A percentile compares a stretch with the other conserved stretches of the same genome.
Conservation (phyloP, 2,329 filamentous ascomycete genomes). For the Colletotrichum sp. region DNA sequence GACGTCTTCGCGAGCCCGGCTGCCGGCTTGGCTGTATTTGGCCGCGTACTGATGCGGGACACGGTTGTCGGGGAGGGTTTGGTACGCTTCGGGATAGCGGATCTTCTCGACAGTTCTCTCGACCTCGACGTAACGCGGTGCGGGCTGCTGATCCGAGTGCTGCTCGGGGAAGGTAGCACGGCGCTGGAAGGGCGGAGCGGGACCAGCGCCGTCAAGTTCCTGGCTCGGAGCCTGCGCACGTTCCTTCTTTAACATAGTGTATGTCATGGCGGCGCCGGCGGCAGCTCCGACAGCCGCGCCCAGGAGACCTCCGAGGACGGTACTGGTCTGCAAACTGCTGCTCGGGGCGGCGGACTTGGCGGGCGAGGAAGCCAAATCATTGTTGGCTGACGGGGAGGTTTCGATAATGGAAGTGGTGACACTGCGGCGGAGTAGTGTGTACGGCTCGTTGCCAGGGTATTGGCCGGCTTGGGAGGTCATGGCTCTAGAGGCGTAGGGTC, state of each 20-base stretch:
- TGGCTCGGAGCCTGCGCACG: slow-evolving; percentile 42
- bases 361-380: slow-evolving; percentile 17
- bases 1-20: slow-evolving; percentile 35
- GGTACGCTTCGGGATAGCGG: slow-evolving; percentile 39
- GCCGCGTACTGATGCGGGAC: slow-evolving; percentile 39
- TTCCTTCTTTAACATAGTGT: slow-evolving; percentile 72
- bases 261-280: slow-evolving; percentile 65
- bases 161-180: slow-evolving; percentile 50
- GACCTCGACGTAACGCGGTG: slow-evolving; percentile 39
- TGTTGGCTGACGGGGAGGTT: slow-evolving; percentile 11
- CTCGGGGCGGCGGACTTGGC: slow-evolving; percentile 27
- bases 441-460: slow-evolving; percentile 26
- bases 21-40: slow-evolving; percentile 37
- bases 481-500: slow-evolving; percentile 11
- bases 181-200: slow-evolving; percentile 41
- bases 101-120: slow-evolving; percentile 42
- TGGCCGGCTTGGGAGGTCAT: slow-evolving; percentile 25
- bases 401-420: slow-evolving; percentile 39
- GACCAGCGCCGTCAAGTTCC: slow-evolving; percentile 36
- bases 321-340: slow-evolving; percentile 55
- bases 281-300: slow-evolving; percentile 81
- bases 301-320: slow-evolving; percentile 76
- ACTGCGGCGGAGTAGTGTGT: slow-evolving; percentile 33
- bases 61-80: slow-evolving; percentile 33
- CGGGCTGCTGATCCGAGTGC: slow-evolving; percentile 31